Conservation (phyloP, 2,329 filamentous ascomycete species). For the Arthroderma sp. region DNA sequence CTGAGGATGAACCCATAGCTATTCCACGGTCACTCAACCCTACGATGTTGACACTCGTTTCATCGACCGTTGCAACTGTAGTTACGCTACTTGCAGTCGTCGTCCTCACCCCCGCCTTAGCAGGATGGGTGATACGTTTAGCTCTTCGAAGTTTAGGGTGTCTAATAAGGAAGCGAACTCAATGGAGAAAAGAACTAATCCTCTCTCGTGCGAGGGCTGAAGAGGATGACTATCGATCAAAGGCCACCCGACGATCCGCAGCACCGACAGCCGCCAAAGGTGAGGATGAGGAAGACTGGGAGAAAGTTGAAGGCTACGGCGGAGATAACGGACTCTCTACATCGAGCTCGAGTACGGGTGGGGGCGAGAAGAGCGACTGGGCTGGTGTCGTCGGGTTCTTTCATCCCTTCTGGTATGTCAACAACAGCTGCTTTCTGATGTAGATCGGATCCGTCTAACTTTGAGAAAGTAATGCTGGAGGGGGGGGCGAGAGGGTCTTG, state of each 20-base stretch:
- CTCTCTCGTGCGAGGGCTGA: conserved; percentile 33
- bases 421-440: not conserved
- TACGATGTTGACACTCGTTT: conserved; percentile 16
- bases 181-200: conserved; percentile 47
- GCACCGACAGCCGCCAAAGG: conserved; percentile 15
- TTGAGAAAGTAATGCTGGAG: conserved; percentile 67
- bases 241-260: conserved; percentile 7
- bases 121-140: conserved; percentile 21
- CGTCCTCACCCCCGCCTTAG: conserved; percentile 23
- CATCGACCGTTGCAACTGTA: conserved; percentile 19
- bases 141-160: conserved; percentile 41
- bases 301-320: conserved; percentile 48
- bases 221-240: conserved; percentile 22
- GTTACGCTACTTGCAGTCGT: conserved; percentile 22
- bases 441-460: not conserved
- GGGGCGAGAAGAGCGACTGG: conserved; percentile 44
- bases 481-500: conserved; percentile 86
- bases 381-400: conserved; percentile 87
- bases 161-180: conserved; percentile 50
- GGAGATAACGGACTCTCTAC: conserved; percentile 19
- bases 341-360: not conserved
- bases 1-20: too few species aligned
- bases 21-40: not conserved
- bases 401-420: conserved; percentile 78
- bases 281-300: conserved; percentile 52